Evolutionary conservation across 2,329 filamentous ascomycete genomes (phyloP), one percentile per base, ranked within the genome.

Genomic region (Aspergillus japonicus): DNA sequence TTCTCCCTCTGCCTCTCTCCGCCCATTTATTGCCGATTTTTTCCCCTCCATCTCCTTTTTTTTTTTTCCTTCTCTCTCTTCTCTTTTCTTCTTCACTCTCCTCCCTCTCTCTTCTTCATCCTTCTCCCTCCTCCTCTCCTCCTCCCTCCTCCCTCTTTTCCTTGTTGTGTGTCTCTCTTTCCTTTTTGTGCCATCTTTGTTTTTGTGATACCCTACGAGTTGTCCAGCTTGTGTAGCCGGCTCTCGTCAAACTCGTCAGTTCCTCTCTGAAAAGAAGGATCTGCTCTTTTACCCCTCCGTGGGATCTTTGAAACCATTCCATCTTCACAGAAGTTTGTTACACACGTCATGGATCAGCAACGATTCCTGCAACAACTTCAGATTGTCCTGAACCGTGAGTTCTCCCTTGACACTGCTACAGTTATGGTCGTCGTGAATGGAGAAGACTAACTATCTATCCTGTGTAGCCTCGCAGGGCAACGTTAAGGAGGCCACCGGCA

Each of bases 401-500:
- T 54, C 57, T 21, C 26, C 31, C 39, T 44, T 14, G 35, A 56
- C n/a, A 31, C 26, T 35, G 14, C 14, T 5, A 12, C 11, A 35
- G 1, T 35, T 16, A 39, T 19, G 21, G 55, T 7, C 50, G 21
- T 44, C 1, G 14, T 19, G 31, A 29, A 50, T 19, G 26, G 26
- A 26, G 58, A 21, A 44, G 50, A 24, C 71, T 72, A 54, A 73
- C 63, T 23, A 31, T 56, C 63, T 23, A 31, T 56, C 54, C 12
- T 57, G 19, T 29, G 42, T 72, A 96, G 92, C 95, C 74, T 89
- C 96, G 79, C 96, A 92, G 67, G 87, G 91, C 69, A 87, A 88
- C 78, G 88, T 96, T 77, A 96, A 97, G 85, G 87, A 90, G 67
- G 92, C 93, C 64, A 99, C 94, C 19, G 87, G 90, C 60, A 88